phyloP scores from a whole-genome alignment of 441 rosid genomes.

The Populus hybrid region DNA sequence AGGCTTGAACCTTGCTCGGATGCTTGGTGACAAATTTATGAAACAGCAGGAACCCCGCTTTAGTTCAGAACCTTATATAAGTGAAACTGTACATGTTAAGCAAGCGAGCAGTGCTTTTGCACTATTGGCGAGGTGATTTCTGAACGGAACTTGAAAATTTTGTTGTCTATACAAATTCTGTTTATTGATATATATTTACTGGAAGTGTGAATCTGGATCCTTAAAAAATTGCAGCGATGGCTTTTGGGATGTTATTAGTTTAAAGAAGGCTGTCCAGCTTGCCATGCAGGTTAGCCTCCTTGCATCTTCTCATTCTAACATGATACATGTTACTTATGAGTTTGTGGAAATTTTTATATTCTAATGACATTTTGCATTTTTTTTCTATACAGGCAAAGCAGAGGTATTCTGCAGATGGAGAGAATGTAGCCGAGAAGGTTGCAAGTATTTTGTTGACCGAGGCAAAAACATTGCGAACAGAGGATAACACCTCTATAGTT shows the following conservation, averaged over 20 bases:
- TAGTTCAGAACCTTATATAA: conserved; percentile 82
- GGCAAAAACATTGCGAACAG: conserved; percentile 84
- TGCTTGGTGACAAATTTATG: conserved; percentile 97
- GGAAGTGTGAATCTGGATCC: conserved; percentile 12
- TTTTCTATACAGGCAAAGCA: conserved; percentile 53
- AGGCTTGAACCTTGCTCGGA: conserved; percentile 93
- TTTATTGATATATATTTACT: background rate
- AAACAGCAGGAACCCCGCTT: conserved; percentile 89
- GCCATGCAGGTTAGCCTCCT: conserved; percentile 55
- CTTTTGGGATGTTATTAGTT: conserved; percentile 86
- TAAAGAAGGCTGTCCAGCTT: conserved; percentile 73
- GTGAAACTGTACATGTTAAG: conserved; percentile 63
- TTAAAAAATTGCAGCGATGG: conserved; percentile 68
- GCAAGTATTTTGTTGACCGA: conserved; percentile 74
- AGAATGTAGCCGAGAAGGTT: conserved; percentile 62
- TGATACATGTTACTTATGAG: background rate
- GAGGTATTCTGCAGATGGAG: conserved; percentile 32
- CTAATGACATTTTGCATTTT: background rate
- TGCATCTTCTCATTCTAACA: background rate
- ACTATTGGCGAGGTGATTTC: conserved; percentile 73
- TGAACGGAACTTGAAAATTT: background rate
- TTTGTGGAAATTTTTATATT: background rate
- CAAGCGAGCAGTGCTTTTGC: conserved; percentile 59
- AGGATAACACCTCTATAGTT: conserved; percentile 91
- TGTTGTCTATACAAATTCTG: background rate